Conservation (phyloP, 108 stramenopile species). For the Mayamaea pseudoterrestris region DNA sequence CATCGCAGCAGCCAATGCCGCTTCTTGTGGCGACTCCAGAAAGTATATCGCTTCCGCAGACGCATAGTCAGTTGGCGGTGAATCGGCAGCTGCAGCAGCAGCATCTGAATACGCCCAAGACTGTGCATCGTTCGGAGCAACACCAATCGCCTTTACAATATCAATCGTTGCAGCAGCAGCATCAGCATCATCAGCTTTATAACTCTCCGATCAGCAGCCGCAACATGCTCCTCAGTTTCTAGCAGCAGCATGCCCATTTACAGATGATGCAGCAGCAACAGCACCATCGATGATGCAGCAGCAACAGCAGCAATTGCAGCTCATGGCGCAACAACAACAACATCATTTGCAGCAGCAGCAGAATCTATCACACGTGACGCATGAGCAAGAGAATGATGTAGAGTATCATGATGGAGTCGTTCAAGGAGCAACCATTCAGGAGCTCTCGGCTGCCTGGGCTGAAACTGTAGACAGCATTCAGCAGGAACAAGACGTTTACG, state of each 20-base stretch:
- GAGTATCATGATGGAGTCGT: slow-evolving; percentile 12
- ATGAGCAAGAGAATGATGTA: slow-evolving; percentile 2
- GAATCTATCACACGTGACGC: slow-evolving; percentile 17
- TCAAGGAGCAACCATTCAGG: slow-evolving; percentile 1
- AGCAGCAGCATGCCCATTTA: slow-evolving; percentile 12
- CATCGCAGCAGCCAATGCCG: background rate
- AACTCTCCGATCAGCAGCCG: background rate
- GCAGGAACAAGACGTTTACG: slow-evolving; percentile 12
- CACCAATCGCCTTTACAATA: background rate
- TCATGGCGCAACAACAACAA: slow-evolving; percentile 27
- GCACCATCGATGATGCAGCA: slow-evolving; percentile 34
- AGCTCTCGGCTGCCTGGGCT: background rate
- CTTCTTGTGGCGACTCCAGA: slow-evolving; percentile 3
- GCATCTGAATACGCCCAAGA: background rate
- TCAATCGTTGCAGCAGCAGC: background rate
- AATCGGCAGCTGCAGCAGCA: slow-evolving; percentile 19
- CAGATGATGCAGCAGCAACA: slow-evolving; percentile 18
- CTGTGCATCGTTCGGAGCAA: background rate
- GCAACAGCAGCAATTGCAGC: slow-evolving; percentile 37
- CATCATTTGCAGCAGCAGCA: slow-evolving; percentile 20
- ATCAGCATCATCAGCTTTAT: background rate
- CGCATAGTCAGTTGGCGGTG: slow-evolving; percentile 14
- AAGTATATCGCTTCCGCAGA: slow-evolving; percentile 12
- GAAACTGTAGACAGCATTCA: slow-evolving; percentile 11
- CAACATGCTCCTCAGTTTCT: too few relatives aligned